A percentile compares a stretch with the other conserved stretches of the same genome.
phyloP scores from a whole-genome alignment of 805 yeast species.

The Zygoascus biomembranicola region DNA sequence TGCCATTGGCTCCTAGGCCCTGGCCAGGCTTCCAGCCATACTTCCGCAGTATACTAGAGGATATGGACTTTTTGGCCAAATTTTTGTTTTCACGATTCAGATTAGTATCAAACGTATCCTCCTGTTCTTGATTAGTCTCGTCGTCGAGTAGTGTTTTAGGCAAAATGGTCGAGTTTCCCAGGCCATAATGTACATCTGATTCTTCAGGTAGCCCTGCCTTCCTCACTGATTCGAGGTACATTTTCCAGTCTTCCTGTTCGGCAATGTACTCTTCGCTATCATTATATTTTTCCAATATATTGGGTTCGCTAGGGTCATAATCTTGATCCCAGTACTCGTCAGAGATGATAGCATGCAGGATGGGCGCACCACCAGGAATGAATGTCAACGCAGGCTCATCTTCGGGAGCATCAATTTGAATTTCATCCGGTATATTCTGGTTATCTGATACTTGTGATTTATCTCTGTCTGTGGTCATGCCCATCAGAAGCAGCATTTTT shows the following conservation, averaged over 20 bases:
- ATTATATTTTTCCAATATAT: conserved; percentile 5
- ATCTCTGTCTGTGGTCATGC: no score
- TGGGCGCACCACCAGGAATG: background rate
- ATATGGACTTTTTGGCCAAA: conserved; percentile 1
- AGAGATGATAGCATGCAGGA: background rate
- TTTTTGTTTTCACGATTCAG: background rate
- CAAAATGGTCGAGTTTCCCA: background rate
- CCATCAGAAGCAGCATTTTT: background rate
- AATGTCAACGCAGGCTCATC: background rate
- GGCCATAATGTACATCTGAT: conserved; percentile 2
- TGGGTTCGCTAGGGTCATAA: conserved; percentile 15
- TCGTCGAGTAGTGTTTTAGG: background rate
- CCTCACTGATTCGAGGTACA: conserved; percentile 6
- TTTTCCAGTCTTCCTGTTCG: conserved; percentile 15
- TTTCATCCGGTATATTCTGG: no score
- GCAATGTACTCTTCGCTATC: conserved; percentile 6
- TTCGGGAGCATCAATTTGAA: background rate
- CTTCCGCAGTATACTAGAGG: conserved; percentile 5
- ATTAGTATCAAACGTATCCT: background rate
- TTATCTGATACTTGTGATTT: no score
- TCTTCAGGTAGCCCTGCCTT: background rate
- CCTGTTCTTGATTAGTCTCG: background rate
- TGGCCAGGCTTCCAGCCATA: conserved; percentile 18
- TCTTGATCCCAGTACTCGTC: conserved; percentile 10
- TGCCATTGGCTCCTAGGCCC: conserved; percentile 10